These are phyloP conservation scores for Candida montana DNA, from an alignment of 805 yeast species.

Conservation along the genomic window DNA sequence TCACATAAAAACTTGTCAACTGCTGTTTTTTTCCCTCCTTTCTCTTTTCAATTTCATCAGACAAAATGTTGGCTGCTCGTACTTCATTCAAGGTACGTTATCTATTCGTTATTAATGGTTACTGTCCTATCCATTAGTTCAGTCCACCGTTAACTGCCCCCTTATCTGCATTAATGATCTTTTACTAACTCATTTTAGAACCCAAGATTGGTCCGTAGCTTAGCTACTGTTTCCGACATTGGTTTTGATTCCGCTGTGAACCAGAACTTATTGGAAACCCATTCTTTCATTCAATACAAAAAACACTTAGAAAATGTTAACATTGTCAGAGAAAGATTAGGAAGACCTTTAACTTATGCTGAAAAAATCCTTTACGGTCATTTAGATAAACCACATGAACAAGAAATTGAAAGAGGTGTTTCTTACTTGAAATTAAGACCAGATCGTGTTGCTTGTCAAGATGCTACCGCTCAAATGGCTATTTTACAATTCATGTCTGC, in stretches of 20 bases:
- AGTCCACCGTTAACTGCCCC: too few species aligned
- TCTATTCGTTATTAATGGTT: too few species aligned
- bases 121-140: too few species aligned
- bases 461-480: conserved; percentile 99
- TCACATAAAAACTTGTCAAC: conserved; percentile 6
- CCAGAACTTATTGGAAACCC: conserved; percentile 77
- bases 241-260: conserved; percentile 68
- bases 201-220: conserved; percentile 29
- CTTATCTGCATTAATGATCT: background rate
- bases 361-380: conserved; percentile 95
- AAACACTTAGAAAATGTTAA: conserved; percentile 82
- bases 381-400: conserved; percentile 86
- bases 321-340: conserved; percentile 74
- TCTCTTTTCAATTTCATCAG: background rate
- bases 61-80: conserved; percentile 13
- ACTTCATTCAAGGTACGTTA: conserved; percentile 3
- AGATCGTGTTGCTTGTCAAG: conserved; percentile 98
- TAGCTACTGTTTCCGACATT: conserved; percentile 36
- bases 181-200: conserved; percentile 1
- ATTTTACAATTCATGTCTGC: conserved; percentile 94
- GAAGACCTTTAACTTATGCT: conserved; percentile 89
- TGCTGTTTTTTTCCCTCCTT: conserved; percentile 2
- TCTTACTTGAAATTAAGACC: conserved; percentile 93
- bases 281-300: conserved; percentile 88
- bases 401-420: conserved; percentile 79